Evolutionary conservation across 768 basidiomycete species (phyloP), one percentile per base, ranked within the genome.

Genomic region (Gymnopilus junonius): DNA sequence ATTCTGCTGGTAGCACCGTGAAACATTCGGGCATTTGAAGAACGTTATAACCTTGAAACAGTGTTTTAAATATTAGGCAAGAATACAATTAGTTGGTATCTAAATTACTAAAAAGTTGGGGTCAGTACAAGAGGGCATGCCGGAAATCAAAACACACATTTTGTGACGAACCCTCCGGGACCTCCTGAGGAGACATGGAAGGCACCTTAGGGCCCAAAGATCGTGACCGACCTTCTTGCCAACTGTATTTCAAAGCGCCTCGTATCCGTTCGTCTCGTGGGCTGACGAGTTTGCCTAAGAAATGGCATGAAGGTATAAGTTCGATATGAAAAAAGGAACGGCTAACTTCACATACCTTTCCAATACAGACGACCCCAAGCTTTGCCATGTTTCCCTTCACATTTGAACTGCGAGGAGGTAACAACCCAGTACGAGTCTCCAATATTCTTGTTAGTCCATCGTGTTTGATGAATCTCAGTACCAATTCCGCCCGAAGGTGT

Each of bases 291-390:
- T 86, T 83, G 48, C 90, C 91, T 92, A 58, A 15, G 61, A 57
- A 39, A 48, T 34, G 56, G 39, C 8, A 43, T 21, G 32, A 64
- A 53, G n/a, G 51, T 55, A 45, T 21, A 40, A 60, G 2, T n/a
- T 27, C 23, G 11, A 23, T 25, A 25, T 17, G 21, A 25, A 20
- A 17, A 57, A 48, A 21, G 21, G 27, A 40, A 20, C 11, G 15
- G 27, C 0, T 21, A 39, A 46, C n/a, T 23, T 50, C 29, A 76
- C 87, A 62, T 56, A 93, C 93, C 92, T 79, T 82, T 87, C 92
- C 93, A 95, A 59, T 87, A 82, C 4, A 94, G 77, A 62, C 80
- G 79, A 7, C 93, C 93, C 94, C 94, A 95, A 17, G 86, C 93
- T 73, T 89, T 93, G 2, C 93, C 93, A 67, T 93, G 90, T 27